Percentiles rank a stretch among this genome's conserved stretches.
phyloP scores from a whole-genome alignment of 805 yeast genomes.

The Kuraishia borneana region DNA sequence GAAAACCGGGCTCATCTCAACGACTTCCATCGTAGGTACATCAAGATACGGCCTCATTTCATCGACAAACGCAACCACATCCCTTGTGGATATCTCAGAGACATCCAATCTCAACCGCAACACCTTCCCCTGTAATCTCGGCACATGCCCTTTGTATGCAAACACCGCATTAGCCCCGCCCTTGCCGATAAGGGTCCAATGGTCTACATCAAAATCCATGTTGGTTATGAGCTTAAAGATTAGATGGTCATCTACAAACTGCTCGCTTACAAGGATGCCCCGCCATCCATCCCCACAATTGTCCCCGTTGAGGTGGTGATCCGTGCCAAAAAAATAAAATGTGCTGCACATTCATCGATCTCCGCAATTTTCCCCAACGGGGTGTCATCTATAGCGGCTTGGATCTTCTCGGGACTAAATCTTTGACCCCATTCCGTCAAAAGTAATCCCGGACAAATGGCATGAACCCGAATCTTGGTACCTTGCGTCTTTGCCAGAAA shows the following conservation, averaged over 20 bases:
- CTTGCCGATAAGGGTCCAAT: constrained; percentile 33
- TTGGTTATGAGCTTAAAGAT: no score
- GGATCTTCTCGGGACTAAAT: constrained; percentile 10
- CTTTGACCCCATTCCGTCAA: constrained; percentile 14
- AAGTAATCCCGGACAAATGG: constrained; percentile 3
- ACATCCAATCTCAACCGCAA: constrained; percentile 23
- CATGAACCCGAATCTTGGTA: constrained; percentile 1
- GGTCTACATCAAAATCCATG: constrained; percentile 5
- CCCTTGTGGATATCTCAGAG: constrained; percentile 26
- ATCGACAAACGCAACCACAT: constrained; percentile 28
- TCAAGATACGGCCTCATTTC: constrained; percentile 4
- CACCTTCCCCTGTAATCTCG: constrained; percentile 22
- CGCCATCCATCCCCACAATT: constrained; percentile 15
- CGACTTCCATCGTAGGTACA: constrained; percentile 7
- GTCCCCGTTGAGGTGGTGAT: constrained; percentile 15
- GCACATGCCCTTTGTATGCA: constrained; percentile 24
- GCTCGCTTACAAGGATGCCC: constrained; percentile 7
- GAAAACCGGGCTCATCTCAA: constrained; percentile 6
- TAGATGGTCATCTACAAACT: not conserved
- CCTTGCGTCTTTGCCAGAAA: constrained; percentile 3
- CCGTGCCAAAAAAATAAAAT: constrained; percentile 12
- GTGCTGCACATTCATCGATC: constrained; percentile 17
- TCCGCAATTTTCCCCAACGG: constrained; percentile 14
- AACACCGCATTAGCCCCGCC: constrained; percentile 41
- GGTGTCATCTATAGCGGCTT: constrained; percentile 6